A percentile compares a stretch with the other conserved stretches of the same genome.
These are phyloP conservation scores for Sporisorium reilianum DNA, from an alignment of 1,284 basidiomycete species.

Conservation along the genomic window DNA sequence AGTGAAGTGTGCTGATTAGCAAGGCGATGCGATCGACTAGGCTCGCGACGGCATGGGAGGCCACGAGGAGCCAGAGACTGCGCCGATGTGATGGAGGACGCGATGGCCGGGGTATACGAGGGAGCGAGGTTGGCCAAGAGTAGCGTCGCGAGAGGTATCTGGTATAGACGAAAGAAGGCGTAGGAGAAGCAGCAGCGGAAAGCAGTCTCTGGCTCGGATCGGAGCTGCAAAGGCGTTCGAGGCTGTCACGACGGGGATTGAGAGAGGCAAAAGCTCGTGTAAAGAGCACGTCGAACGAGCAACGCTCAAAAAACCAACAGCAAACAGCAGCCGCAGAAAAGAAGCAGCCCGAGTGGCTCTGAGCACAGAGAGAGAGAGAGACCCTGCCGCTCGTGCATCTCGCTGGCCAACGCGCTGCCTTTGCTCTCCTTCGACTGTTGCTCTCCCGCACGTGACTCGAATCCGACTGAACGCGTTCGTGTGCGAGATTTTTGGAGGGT, in stretches of 20 bases:
- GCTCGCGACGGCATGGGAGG: constrained; percentile 5
- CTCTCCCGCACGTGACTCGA: constrained; percentile 10
- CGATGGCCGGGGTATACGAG: constrained; percentile 16
- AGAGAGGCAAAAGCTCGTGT: constrained; percentile 1
- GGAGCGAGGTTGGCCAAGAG: neutral
- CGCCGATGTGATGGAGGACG: too few species aligned
- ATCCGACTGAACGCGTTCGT: constrained; percentile 8
- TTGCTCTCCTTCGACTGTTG: neutral
- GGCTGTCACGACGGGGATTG: constrained; percentile 8
- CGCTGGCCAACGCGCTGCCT: neutral
- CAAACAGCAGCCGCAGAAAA: neutral
- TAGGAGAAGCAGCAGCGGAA: neutral
- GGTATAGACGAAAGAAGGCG: constrained; percentile 12
- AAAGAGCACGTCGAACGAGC: constrained; percentile 8
- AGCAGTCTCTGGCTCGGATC: neutral
- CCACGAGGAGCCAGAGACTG: neutral
- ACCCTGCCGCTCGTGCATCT: constrained; percentile 9
- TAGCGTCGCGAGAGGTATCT: neutral
- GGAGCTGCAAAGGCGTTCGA: constrained; percentile 6
- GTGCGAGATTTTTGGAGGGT: neutral
- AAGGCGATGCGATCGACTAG: neutral
- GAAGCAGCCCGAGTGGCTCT: neutral
- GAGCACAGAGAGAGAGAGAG: neutral
- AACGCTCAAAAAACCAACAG: constrained; percentile 2
- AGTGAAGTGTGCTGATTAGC: neutral